phyloP scores from a whole-genome alignment of 1,284 basidiomycete genomes.

The Psilocybe mexicana region DNA sequence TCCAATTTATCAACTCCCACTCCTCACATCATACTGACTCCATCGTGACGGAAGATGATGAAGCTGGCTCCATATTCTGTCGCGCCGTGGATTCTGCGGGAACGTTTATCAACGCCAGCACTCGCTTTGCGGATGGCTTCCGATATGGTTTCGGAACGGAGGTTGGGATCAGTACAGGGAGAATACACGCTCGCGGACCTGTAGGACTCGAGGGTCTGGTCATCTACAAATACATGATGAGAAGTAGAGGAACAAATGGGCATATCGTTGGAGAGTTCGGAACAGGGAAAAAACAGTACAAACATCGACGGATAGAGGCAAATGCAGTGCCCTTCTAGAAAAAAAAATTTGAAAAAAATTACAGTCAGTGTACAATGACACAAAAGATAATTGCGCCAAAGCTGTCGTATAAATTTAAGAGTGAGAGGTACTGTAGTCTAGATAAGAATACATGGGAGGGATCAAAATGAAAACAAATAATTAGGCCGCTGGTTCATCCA shows the following conservation, averaged over 20 bases:
- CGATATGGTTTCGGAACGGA: conserved; percentile 97
- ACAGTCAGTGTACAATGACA: not conserved
- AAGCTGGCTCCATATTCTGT: conserved; percentile 75
- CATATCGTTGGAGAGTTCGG: conserved; percentile 86
- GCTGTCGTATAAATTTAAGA: not conserved
- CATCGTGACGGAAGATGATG: conserved; percentile 85
- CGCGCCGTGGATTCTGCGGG: conserved; percentile 90
- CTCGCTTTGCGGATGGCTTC: conserved; percentile 96
- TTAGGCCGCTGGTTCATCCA: conserved; percentile 41
- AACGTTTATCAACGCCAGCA: conserved; percentile 93
- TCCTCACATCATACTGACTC: conserved; percentile 95
- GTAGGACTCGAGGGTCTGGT: conserved; percentile 95
- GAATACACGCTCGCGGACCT: conserved; percentile 95
- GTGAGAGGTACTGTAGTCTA: conserved; percentile 8
- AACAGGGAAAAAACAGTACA: conserved; percentile 74
- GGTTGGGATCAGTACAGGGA: conserved; percentile 96
- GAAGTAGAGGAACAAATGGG: conserved; percentile 69
- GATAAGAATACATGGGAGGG: conserved; percentile 9
- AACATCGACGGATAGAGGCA: conserved; percentile 62
- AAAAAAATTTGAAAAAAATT: not conserved
- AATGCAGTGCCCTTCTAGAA: conserved; percentile 48
- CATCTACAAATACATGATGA: conserved; percentile 92
- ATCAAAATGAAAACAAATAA: not conserved
- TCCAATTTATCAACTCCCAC: conserved; percentile 89
- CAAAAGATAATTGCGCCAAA: too few species aligned